Evolutionary conservation across 2,329 filamentous ascomycete species (phyloP), one percentile per base, ranked within the genome.

Genomic region (Cordyceps fumosorosea): DNA sequence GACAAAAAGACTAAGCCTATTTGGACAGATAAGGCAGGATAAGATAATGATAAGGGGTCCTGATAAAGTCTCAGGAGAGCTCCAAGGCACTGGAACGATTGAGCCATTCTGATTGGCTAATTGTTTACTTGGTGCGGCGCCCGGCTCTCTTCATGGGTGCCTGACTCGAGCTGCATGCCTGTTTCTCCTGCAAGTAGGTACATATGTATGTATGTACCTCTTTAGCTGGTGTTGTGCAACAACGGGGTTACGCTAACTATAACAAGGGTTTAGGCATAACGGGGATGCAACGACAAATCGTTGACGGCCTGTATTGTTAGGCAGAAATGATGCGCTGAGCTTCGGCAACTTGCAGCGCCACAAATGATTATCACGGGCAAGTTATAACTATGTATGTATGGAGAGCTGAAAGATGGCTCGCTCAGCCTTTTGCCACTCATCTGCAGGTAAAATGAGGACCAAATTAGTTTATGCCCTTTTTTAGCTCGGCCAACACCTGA

Each of bases 181-280:
- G 14, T 8, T n/a, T 37, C 34, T 37, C 11, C 29, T 29, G 29
- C 29, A 29, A 5, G 29, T 29, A 29, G n/a, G n/a, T n/a, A n/a
- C n/a, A n/a, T n/a, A n/a, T n/a, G n/a, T n/a, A n/a, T n/a, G n/a
- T n/a, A n/a, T 32, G 29, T 32, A 8, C 29, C 29, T 32, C 37
- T 45, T 45, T 60, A 60, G 6, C 50, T 50, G 44, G 20, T 42
- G 51, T 55, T 26, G 29, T 52, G 51, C 55, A 42, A 18, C 59
- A 50, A 42, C 51, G 59, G 22, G 42, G 11, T 50, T 55, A 22
- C 48, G 40, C 29, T n/a, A n/a, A n/a, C n/a, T 64, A 56, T 64
- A 63, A 42, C 53, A 44, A 45, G 22, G 48, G 47, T 16, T 64
- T 66, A 64, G 51, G 52, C 10, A 52, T 66, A 66, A 53, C 53